Base-by-base conservation (phyloP, 768 basidiomycete species). In the Lactarius indigo region DNA sequence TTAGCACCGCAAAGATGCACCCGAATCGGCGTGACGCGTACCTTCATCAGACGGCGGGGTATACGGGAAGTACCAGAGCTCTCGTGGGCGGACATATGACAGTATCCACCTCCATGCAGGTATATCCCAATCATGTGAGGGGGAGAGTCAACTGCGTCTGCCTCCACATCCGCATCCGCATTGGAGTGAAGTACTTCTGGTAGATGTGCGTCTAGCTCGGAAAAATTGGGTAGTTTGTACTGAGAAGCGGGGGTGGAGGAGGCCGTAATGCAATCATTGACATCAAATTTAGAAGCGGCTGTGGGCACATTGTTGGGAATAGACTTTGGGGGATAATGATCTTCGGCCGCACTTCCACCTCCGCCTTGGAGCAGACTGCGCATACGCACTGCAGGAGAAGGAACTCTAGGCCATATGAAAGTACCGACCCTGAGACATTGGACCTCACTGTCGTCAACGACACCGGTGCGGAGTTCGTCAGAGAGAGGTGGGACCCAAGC, bases 21-120 rank as follows among this genome's bases (percentile, higher is more conserved):
- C 4, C 3, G 3, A 8, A 28, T 3, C 13, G 17, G 31, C 39
- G 55, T 4, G 28, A 26, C 12, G 54, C 72, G 2, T 59, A 80
- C 84, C 74, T 80, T 76, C 52, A 83, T 77, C 7, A 84, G 68
- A 23, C 80, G 76, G 31, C 81, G 74, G 13, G 84, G 84, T 57
- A 85, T 81, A 60, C 80, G 76, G 2, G 82, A 84, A 5, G 84
- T 82, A 26, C 79, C 70, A 41, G 81, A 75, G 9, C 72, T 74
- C 71, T 85, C 84, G 62, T 84, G 83, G 0, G 82, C 84, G 28
- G 83, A 84, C 82, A 84, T 84, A 67, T 85, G 84, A 68, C 81
- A 84, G 64, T 84, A 85, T 17, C 83, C 84, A 23, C 84, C 83
- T 26, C 84, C 84, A 59, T 85, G 84, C 73, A 84, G 76, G 74